Evolutionary conservation across 352 stramenopile species (phyloP).

Genomic region (Plasmopara viticola): DNA sequence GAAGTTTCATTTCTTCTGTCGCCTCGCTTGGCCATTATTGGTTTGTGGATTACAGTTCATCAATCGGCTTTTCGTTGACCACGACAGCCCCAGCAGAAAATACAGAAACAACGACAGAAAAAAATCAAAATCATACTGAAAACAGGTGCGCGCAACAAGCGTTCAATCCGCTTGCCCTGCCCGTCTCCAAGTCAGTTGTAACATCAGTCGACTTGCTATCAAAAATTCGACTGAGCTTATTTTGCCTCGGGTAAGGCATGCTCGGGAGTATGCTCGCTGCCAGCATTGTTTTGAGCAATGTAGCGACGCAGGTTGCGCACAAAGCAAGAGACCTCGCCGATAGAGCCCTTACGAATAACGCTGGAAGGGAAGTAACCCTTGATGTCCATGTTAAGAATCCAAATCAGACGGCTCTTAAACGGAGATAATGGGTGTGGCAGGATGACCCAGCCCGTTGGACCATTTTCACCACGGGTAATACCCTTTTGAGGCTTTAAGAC

Average conservation of each 20-base stretch:
- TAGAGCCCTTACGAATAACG: slow-evolving; percentile 72
- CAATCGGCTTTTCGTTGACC: slow-evolving; percentile 24
- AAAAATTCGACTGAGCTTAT: slow-evolving; percentile 21
- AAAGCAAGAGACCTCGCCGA: slow-evolving; percentile 74
- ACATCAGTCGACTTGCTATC: slow-evolving; percentile 19
- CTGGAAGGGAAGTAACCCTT: slow-evolving; percentile 79
- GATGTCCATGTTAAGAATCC: slow-evolving; percentile 82
- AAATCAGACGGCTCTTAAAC: slow-evolving; percentile 75
- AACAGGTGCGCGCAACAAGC: slow-evolving; percentile 3
- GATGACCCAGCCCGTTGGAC: slow-evolving; percentile 67
- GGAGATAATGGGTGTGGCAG: slow-evolving; percentile 63
- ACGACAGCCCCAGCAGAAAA: slow-evolving; percentile 24
- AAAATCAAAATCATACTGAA: slow-evolving; percentile 18
- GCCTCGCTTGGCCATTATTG: slow-evolving; percentile 15
- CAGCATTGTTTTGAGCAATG: slow-evolving; percentile 38
- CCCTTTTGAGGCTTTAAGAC: slow-evolving; percentile 62
- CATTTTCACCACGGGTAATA: slow-evolving; percentile 73
- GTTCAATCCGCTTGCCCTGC: slow-evolving; percentile 23
- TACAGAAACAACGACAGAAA: slow-evolving; percentile 22
- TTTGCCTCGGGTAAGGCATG: slow-evolving; percentile 10
- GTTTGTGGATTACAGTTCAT: slow-evolving; percentile 21
- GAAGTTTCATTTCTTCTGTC: slow-evolving; percentile 22
- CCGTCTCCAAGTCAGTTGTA: slow-evolving; percentile 7
- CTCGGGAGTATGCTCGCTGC: slow-evolving; percentile 17
- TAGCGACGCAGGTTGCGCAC: slow-evolving; percentile 72